Conservation (phyloP, 108 stramenopile species). For the Epipyxis sp. region DNA sequence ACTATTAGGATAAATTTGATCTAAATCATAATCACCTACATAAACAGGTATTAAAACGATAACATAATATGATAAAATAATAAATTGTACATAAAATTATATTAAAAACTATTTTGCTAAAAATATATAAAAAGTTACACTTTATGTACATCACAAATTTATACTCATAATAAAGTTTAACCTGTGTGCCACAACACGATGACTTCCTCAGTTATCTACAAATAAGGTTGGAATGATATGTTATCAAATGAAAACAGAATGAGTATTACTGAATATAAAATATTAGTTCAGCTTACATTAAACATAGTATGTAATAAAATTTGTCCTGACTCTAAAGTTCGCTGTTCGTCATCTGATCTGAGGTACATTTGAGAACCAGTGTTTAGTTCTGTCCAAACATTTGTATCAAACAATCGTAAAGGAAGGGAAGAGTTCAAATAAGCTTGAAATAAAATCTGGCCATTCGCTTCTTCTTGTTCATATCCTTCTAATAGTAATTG, state of each 20-base stretch:
- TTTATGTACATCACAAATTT: too few relatives aligned
- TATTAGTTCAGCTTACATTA: constrained; percentile 42
- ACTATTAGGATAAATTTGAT: constrained; percentile 65
- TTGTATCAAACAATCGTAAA: constrained; percentile 37
- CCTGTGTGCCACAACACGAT: constrained; percentile 25
- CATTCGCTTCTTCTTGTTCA: constrained; percentile 71
- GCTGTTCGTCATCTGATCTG: constrained; percentile 78
- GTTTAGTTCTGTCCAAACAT: constrained; percentile 34
- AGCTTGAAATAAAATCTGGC: constrained; percentile 63
- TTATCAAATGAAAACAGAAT: neutral
- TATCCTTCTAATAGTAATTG: constrained; percentile 72
- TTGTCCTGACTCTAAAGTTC: constrained; percentile 77
- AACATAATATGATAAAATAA: too few relatives aligned
- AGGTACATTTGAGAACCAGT: constrained; percentile 39
- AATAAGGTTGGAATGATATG: neutral
- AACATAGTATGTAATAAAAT: constrained; percentile 71
- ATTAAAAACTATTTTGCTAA: too few relatives aligned
- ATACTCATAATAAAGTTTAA: neutral
- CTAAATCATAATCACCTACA: constrained; percentile 67
- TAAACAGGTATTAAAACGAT: constrained; percentile 68
- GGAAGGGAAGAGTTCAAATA: constrained; percentile 55
- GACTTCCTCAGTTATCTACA: constrained; percentile 33
- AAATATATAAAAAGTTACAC: too few relatives aligned
- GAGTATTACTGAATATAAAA: neutral
- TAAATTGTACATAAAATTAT: too few relatives aligned